These are phyloP conservation scores for Botrytis paeoniae DNA, from an alignment of 2,329 filamentous ascomycete genomes.

Conservation along the genomic window DNA sequence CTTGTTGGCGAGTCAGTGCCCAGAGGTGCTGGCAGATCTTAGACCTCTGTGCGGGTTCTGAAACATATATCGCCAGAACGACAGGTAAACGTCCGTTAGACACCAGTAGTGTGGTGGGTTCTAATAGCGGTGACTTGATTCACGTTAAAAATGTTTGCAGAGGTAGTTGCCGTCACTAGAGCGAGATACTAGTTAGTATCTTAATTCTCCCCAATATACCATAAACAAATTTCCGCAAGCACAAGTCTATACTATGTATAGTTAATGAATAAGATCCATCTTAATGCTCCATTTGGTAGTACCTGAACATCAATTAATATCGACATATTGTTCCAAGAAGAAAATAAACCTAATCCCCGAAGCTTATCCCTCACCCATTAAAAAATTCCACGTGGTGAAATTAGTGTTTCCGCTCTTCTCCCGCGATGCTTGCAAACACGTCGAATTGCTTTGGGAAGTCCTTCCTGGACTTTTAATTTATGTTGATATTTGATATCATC, in stretches of 20 bases:
- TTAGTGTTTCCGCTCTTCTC: slow-evolving; percentile 8
- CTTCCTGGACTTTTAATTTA: slow-evolving; percentile 7
- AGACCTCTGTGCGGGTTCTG: background rate
- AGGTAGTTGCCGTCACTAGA: slow-evolving; percentile 1
- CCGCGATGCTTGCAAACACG: background rate
- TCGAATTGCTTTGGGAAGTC: background rate
- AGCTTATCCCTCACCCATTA: slow-evolving; percentile 10
- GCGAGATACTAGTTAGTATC: background rate
- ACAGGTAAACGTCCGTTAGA: slow-evolving; percentile 11
- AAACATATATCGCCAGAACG: slow-evolving; percentile 9
- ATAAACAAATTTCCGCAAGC: slow-evolving; percentile 5
- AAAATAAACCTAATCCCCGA: background rate
- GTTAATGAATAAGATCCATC: slow-evolving; percentile 7
- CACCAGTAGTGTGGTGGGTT: background rate
- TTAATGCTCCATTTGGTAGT: slow-evolving; percentile 5
- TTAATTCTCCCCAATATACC: background rate
- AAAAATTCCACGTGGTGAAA: slow-evolving; percentile 13
- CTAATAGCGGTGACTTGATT: slow-evolving; percentile 8
- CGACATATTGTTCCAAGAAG: background rate
- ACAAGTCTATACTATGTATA: background rate
- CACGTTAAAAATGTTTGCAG: background rate
- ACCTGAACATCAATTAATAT: slow-evolving; percentile 14
- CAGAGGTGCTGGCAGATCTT: slow-evolving; percentile 3
- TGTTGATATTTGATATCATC: slow-evolving; percentile 5
- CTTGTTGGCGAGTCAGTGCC: slow-evolving; percentile 9